These are phyloP conservation scores for Naegleria gruberi DNA, from an alignment of 208 protist genomes.

Conservation along the genomic window DNA sequence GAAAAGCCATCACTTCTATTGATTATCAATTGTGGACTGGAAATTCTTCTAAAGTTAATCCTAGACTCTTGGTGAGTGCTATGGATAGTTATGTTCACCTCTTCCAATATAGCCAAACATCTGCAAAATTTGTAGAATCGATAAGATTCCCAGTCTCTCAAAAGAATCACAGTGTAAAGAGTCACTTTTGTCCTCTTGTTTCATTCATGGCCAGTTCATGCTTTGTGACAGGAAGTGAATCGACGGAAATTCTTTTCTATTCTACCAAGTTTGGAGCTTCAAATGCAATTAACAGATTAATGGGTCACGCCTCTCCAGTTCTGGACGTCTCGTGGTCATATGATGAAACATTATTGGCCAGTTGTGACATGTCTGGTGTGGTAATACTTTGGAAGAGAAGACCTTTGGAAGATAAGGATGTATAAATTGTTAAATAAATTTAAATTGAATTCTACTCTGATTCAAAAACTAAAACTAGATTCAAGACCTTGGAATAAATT, in stretches of 20 bases:
- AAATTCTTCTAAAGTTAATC: not conserved
- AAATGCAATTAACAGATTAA: slow-evolving; percentile 8
- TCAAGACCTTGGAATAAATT: too few species aligned
- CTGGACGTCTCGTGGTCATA: slow-evolving; percentile 28
- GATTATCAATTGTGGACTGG: not conserved
- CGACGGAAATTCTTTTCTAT: not conserved
- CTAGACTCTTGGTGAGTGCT: not conserved
- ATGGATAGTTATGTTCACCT: not conserved
- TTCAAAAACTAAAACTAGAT: too few species aligned
- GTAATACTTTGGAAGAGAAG: slow-evolving; percentile 27
- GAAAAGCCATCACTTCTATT: not conserved
- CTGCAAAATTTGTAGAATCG: not conserved
- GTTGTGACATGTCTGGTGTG: slow-evolving; percentile 17
- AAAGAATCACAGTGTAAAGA: not conserved
- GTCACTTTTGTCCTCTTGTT: not conserved
- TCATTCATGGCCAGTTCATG: not conserved
- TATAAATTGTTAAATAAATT: too few species aligned
- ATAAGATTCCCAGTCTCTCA: not conserved
- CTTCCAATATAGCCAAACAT: not conserved
- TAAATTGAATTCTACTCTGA: too few species aligned
- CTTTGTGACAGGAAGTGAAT: not conserved
- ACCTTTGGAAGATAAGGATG: not conserved
- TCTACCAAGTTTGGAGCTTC: not conserved
- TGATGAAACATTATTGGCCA: slow-evolving; percentile 23
- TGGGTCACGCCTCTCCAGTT: slow-evolving; percentile 16